These are phyloP conservation scores for Scheffersomyces coipomensis DNA, from an alignment of 805 yeast species.

Conservation along the genomic window DNA sequence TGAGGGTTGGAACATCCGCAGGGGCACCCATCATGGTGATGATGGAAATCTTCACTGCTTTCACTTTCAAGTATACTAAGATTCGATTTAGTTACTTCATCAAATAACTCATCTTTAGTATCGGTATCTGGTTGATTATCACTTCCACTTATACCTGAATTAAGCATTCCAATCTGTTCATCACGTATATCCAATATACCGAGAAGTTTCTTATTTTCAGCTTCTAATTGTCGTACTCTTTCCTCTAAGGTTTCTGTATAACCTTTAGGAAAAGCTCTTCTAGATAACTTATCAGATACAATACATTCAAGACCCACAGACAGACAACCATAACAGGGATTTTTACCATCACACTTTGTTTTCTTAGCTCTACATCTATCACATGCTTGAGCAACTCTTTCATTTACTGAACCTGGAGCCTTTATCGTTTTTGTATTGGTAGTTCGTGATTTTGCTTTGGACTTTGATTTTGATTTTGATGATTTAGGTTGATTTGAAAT, in stretches of 20 bases:
- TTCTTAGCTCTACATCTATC: conserved; percentile 84
- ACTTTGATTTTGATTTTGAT: conserved; percentile 3
- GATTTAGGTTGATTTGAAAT: not conserved
- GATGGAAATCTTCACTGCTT: conserved; percentile 14
- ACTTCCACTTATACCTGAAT: conserved; percentile 6
- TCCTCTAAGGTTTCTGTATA: conserved; percentile 90
- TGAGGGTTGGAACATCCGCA: conserved; percentile 59
- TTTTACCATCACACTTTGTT: conserved; percentile 73
- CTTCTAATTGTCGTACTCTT: conserved; percentile 80
- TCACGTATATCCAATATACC: conserved; percentile 64
- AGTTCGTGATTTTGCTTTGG: conserved; percentile 4
- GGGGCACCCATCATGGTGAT: conserved; percentile 44
- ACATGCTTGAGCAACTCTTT: conserved; percentile 86
- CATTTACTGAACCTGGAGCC: conserved; percentile 64
- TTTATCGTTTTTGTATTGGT: conserved; percentile 47
- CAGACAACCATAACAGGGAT: conserved; percentile 79
- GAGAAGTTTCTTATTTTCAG: conserved; percentile 69
- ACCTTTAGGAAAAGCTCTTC: conserved; percentile 88
- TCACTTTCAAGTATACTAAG: conserved; percentile 10
- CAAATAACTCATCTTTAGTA: conserved; percentile 1
- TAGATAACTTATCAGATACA: conserved; percentile 79
- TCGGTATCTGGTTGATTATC: not conserved
- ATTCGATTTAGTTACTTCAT: conserved; percentile 11
- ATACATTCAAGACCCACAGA: conserved; percentile 85
- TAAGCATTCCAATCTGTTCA: conserved; percentile 51